These are phyloP conservation scores for Silene noctiflora DNA, from an alignment of 179 eudicot genomes.

Conservation along the genomic window DNA sequence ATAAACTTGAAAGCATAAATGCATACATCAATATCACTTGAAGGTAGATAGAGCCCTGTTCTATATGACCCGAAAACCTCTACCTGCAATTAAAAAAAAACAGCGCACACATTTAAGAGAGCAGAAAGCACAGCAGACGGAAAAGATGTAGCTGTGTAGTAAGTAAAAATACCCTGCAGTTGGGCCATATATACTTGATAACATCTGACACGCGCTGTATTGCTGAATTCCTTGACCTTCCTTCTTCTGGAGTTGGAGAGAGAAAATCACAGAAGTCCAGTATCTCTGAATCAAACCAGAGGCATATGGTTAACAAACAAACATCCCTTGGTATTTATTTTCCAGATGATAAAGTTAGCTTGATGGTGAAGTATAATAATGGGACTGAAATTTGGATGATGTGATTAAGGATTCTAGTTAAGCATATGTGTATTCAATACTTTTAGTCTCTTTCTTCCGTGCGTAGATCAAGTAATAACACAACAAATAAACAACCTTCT, in stretches of 20 bases:
- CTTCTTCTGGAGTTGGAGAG: constrained; percentile 88
- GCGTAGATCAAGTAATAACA: background rate
- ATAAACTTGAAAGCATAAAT: constrained; percentile 6
- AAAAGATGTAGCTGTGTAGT: background rate
- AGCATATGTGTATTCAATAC: background rate
- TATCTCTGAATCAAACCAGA: constrained; percentile 54
- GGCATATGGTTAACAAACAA: constrained; percentile 14
- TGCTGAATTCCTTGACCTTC: constrained; percentile 59
- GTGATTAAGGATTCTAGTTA: background rate
- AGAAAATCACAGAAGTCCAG: constrained; percentile 92
- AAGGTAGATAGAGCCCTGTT: constrained; percentile 95
- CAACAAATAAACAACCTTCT: background rate
- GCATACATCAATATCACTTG: constrained; percentile 96
- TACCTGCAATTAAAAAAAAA: constrained; percentile 45
- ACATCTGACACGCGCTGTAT: constrained; percentile 71
- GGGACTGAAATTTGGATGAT: background rate
- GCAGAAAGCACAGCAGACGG: background rate
- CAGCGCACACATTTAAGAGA: constrained; percentile 4
- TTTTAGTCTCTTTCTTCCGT: background rate
- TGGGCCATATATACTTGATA: constrained; percentile 86
- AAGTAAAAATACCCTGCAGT: constrained; percentile 52
- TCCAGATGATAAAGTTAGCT: constrained; percentile 1
- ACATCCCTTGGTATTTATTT: background rate
- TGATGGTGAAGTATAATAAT: background rate
- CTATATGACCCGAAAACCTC: constrained; percentile 94